phyloP scores from a whole-genome alignment of 352 stramenopile species.

The Aphanomyces astaci region DNA sequence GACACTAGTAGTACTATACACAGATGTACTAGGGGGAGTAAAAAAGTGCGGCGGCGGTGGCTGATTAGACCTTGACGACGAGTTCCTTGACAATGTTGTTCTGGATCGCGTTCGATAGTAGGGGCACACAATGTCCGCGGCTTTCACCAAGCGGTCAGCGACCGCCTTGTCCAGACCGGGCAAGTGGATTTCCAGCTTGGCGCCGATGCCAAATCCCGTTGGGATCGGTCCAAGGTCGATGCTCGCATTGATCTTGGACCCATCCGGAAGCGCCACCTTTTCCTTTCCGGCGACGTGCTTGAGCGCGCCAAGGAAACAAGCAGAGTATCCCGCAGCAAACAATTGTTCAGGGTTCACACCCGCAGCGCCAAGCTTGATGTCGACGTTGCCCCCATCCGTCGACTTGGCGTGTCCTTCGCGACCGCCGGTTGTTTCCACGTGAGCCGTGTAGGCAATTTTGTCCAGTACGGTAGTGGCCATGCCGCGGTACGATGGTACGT shows the following conservation, averaged over 20 bases:
- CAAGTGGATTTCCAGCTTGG: background rate
- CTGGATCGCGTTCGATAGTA: conserved; percentile 6
- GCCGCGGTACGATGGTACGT: background rate
- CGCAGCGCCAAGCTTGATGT: background rate
- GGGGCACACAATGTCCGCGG: conserved; percentile 5
- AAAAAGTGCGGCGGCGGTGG: no score
- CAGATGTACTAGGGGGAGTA: background rate
- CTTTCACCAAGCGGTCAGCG: background rate
- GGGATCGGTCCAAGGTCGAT: background rate
- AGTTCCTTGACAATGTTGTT: conserved; percentile 14
- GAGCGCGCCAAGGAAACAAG: conserved; percentile 2
- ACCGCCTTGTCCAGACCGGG: background rate
- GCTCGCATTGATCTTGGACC: background rate
- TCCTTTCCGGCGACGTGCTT: background rate
- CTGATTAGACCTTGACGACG: background rate
- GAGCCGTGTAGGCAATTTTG: background rate
- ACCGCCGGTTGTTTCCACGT: background rate
- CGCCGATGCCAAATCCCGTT: background rate
- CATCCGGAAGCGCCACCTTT: conserved; percentile 1
- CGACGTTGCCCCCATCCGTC: background rate
- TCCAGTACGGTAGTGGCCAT: conserved; percentile 1
- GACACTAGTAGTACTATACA: no score
- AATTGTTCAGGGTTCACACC: conserved; percentile 10
- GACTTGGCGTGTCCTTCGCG: conserved; percentile 9
- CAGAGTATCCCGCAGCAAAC: conserved; percentile 5